Percentiles rank a stretch among this genome's conserved stretches.
These are phyloP conservation scores for Arxiozyma slooffiae DNA, from an alignment of 1,139 yeast species.

Conservation along the genomic window DNA sequence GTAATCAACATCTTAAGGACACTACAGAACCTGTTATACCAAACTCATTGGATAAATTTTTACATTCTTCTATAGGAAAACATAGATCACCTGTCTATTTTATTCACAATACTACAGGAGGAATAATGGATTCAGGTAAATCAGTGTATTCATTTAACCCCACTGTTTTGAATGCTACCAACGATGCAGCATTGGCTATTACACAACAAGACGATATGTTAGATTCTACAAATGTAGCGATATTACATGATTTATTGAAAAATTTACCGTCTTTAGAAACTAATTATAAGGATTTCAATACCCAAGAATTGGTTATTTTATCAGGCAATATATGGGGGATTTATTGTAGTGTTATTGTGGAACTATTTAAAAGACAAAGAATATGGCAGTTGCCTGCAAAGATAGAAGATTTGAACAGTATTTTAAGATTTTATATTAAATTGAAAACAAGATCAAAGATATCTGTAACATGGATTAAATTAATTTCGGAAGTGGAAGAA, in stretches of 20 bases:
- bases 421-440: slow-evolving; percentile 29
- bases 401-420: slow-evolving; percentile 32
- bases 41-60: slow-evolving; percentile 24
- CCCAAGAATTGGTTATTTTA: slow-evolving; percentile 25
- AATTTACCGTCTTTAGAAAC: slow-evolving; percentile 27
- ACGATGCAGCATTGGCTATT: slow-evolving; percentile 10
- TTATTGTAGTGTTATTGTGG: slow-evolving; percentile 23
- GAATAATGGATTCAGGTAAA: slow-evolving; percentile 21
- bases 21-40: slow-evolving; percentile 20
- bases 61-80: slow-evolving; percentile 26
- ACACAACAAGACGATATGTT: slow-evolving; percentile 17
- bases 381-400: slow-evolving; percentile 30
- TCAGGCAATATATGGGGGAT: slow-evolving; percentile 30
- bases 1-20: slow-evolving; percentile 11
- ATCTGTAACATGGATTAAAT: slow-evolving; percentile 18
- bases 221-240: slow-evolving; percentile 18
- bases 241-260: slow-evolving; percentile 28
- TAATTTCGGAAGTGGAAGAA: slow-evolving; percentile 40
- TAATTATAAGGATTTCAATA: slow-evolving; percentile 24
- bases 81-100: slow-evolving; percentile 27
- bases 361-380: slow-evolving; percentile 25
- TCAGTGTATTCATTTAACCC: slow-evolving; percentile 24
- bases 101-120: slow-evolving; percentile 20
- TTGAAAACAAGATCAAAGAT: slow-evolving; percentile 22
- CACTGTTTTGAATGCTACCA: slow-evolving; percentile 11